Conservation (phyloP, 2,329 filamentous ascomycete species). For the Ophiostoma perfectum region DNA sequence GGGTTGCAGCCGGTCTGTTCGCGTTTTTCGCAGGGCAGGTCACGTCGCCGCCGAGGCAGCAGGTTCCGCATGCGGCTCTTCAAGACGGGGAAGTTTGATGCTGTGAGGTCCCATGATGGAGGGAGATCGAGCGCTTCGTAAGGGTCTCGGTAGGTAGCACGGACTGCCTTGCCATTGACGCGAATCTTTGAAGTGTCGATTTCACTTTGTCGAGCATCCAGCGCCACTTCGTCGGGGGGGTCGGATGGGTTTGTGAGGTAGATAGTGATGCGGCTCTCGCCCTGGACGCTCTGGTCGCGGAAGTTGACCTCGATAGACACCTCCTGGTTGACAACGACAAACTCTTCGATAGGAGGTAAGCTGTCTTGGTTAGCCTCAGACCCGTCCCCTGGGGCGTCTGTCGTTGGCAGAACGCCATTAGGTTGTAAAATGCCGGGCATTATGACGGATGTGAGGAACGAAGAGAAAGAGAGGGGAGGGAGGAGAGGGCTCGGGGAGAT, state of each 20-base stretch:
- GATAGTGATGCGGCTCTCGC: constrained; percentile 76
- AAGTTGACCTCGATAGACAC: constrained; percentile 90
- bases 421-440: constrained; percentile 31
- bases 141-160: constrained; percentile 55
- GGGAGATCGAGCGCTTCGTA: constrained; percentile 62
- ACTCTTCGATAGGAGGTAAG: constrained; percentile 31
- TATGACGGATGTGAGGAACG: not conserved
- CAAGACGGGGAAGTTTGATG: constrained; percentile 70
- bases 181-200: constrained; percentile 52
- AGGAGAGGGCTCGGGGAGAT: not conserved
- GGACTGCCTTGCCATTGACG: constrained; percentile 43
- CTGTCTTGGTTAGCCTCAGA: constrained; percentile 18
- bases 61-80: constrained; percentile 59
- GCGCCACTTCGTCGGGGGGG: constrained; percentile 48
- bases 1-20: constrained; percentile 53
- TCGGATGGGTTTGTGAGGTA: constrained; percentile 55
- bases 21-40: constrained; percentile 52
- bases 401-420: constrained; percentile 5
- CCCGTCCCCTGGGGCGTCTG: constrained; percentile 13
- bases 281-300: constrained; percentile 64
- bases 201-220: constrained; percentile 59
- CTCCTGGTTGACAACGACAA: constrained; percentile 70
- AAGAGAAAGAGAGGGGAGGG: not conserved
- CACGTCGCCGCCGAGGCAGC: constrained; percentile 46
- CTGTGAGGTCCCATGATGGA: constrained; percentile 54